A percentile compares a stretch with the other conserved stretches of the same genome.
phyloP scores from a whole-genome alignment of 495 filamentous ascomycete species.

The Penicillium maclennaniae region DNA sequence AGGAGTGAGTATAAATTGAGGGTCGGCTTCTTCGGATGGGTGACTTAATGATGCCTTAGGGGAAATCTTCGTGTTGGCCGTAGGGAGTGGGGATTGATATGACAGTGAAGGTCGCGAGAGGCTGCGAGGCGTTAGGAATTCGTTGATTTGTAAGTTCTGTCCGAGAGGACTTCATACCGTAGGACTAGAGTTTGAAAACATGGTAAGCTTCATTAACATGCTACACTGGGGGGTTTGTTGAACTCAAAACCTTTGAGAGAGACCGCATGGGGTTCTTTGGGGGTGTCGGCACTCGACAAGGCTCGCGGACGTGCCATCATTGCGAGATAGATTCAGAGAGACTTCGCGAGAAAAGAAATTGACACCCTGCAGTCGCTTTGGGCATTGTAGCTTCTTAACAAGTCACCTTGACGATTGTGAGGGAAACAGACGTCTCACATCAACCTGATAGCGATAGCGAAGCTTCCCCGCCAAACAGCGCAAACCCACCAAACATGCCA shows the following conservation, averaged over 20 bases:
- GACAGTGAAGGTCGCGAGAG: constrained; percentile 55
- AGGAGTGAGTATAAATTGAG: constrained; percentile 57
- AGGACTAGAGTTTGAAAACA: constrained; percentile 21
- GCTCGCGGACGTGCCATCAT: constrained; percentile 46
- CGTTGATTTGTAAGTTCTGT: background rate
- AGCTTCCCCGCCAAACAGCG: background rate
- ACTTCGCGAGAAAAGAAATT: background rate
- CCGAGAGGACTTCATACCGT: constrained; percentile 32
- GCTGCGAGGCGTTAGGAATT: constrained; percentile 29
- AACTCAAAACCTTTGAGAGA: constrained; percentile 67
- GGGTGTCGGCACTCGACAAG: constrained; percentile 49
- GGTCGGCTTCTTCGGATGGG: constrained; percentile 44
- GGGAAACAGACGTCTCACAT: background rate
- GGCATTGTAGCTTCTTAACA: constrained; percentile 9
- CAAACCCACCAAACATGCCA: constrained; percentile 21
- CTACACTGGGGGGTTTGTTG: background rate
- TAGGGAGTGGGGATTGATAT: constrained; percentile 55
- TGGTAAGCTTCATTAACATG: constrained; percentile 4
- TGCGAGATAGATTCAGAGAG: background rate
- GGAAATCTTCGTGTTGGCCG: constrained; percentile 45
- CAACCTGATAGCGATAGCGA: constrained; percentile 19
- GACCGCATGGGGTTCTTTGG: constrained; percentile 78
- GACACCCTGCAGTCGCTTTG: background rate
- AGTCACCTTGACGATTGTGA: constrained; percentile 9
- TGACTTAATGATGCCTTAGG: constrained; percentile 50